A percentile compares a stretch with the other conserved stretches of the same genome.
phyloP scores from a whole-genome alignment of 2,329 filamentous ascomycete species.

The Apiospora saccharicola region DNA sequence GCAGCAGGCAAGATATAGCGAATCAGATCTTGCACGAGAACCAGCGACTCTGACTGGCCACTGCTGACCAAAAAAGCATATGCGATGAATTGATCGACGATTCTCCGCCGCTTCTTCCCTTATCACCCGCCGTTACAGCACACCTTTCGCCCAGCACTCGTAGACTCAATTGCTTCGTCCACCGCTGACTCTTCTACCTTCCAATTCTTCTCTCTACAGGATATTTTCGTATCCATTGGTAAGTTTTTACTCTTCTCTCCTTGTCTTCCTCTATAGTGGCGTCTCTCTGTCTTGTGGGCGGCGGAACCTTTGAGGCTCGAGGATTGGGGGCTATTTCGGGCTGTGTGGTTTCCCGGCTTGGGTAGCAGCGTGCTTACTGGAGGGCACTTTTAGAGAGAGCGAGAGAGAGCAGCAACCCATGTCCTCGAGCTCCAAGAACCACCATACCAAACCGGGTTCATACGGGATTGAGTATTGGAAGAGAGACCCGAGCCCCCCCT shows the following conservation, averaged over 20 bases:
- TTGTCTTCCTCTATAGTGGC: background rate
- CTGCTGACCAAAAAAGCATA: slow-evolving; percentile 1
- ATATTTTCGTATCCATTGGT: background rate
- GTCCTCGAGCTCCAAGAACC: slow-evolving; percentile 1
- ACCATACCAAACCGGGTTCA: slow-evolving; percentile 7
- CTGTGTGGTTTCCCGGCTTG: background rate
- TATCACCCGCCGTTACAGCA: background rate
- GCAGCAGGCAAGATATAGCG: background rate
- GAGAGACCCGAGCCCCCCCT: slow-evolving; percentile 20
- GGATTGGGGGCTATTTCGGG: slow-evolving; percentile 11
- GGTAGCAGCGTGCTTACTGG: slow-evolving; percentile 12
- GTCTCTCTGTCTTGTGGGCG: background rate
- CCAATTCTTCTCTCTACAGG: background rate
- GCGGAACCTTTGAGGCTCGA: background rate
- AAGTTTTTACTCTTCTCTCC: background rate
- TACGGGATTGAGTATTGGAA: slow-evolving; percentile 23
- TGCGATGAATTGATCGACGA: slow-evolving; percentile 5
- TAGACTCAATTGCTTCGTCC: background rate
- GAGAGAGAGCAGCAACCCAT: slow-evolving; percentile 12
- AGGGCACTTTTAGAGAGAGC: background rate
- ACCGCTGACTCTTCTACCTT: background rate
- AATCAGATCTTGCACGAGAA: slow-evolving; percentile 1
- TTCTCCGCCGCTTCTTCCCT: background rate
- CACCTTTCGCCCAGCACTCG: background rate
- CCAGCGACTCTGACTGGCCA: background rate